Base-by-base conservation (phyloP, 169 alveolate species). In the Cyclospora cayetanensis region DNA sequence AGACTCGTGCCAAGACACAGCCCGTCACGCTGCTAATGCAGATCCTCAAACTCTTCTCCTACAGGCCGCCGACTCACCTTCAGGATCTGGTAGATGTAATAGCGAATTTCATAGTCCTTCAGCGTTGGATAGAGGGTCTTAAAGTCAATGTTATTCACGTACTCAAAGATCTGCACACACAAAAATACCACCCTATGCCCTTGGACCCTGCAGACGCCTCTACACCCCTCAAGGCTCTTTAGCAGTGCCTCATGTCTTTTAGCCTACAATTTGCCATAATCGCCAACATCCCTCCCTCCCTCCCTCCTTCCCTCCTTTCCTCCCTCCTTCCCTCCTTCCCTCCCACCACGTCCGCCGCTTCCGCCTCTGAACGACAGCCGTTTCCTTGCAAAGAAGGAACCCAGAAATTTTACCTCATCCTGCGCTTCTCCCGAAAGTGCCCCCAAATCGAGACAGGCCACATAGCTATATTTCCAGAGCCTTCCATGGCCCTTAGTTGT, bases 91-190 rank as follows among this genome's bases (percentile, higher is more conserved):
- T 95, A 98, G 72, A 98, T 97, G 95, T 98, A 98, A 95, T 96
- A 98, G 90, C 99, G 97, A 52, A 99, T 98, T 92, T 99, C 99
- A 70, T 94, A 91, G 92, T 98, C 98, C 15, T 97, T 95, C 84
- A 99, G 96, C 66, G 98, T 97, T 11, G 99, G 99, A 86, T 98
- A 98, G 74, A 98, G 90, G 27, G 97, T 95, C 94, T 98, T 97
- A 95, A 97, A 98, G 50, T 93, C 95, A 22, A 86, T 92, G 66
- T 93, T 93, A 92, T 93, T 90, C 85, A 93, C 72, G 92, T 93
- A 72, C 52, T 90, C 94, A n/a, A 90, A 90, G n/a, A 90, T 87
- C 93, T 88, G 84, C 12, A 60, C 35, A 68, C 50, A 11, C 74
- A 53, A 18, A 74, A 18, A 63, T 20, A 53, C 12, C 11, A 12